These are phyloP conservation scores for Xylariaceae sp. DNA, from an alignment of 2,329 filamentous ascomycete species.

Conservation along the genomic window DNA sequence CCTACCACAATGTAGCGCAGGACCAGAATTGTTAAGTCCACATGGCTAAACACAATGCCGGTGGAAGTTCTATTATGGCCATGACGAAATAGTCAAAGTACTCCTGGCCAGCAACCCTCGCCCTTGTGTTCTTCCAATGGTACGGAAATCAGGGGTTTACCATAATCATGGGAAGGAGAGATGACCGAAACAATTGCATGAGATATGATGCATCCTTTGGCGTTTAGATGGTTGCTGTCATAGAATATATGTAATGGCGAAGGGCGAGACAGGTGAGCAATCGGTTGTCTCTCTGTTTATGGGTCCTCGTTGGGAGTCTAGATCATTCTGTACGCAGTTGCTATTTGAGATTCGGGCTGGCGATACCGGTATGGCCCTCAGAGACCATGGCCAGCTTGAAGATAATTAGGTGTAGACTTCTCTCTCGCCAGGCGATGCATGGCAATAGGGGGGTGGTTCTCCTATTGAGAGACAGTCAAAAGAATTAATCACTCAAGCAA, in stretches of 20 bases:
- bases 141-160: background rate
- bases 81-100: background rate
- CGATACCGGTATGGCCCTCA: too few relatives aligned
- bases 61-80: background rate
- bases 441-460: background rate
- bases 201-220: constrained; percentile 24
- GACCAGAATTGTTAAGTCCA: background rate
- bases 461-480: background rate
- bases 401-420: too few relatives aligned
- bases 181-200: constrained; percentile 24
- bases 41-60: background rate
- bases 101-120: background rate
- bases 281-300: background rate
- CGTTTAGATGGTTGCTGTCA: constrained; percentile 7
- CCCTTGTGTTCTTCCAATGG: background rate
- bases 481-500: background rate
- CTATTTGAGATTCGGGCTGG: background rate
- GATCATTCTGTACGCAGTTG: background rate
- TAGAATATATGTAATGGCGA: constrained; percentile 9
- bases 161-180: background rate
- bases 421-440: background rate
- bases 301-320: background rate
- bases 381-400: too few relatives aligned
- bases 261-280: background rate
- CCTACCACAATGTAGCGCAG: background rate